Evolutionary conservation across 352 stramenopile genomes (phyloP), one percentile per base, ranked within the genome.

Genomic region (Phytophthora sansomeana): DNA sequence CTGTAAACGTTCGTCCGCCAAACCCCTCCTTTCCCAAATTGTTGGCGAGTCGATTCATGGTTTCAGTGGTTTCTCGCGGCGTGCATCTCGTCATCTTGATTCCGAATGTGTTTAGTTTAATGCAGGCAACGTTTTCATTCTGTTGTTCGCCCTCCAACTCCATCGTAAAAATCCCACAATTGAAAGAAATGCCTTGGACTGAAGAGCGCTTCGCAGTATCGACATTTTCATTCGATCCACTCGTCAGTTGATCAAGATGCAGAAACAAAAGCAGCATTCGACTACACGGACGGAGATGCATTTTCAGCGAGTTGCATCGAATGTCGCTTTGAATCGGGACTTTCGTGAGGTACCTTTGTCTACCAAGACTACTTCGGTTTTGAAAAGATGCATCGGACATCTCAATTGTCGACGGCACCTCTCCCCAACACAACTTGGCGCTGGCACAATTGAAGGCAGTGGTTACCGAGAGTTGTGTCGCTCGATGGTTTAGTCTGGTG

Each of bases 211-310:
- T 71, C 9, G 13, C 36, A 11, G 2, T 51, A 24, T 69, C 56
- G 33, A 8, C 14, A 19, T 72, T 69, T 6, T 54, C 41, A 1
- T 49, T 38, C 32, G 69, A 66, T 9, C 26, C 21, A 44, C 71
- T 86, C 5, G 65, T 36, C 5, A 91, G 67, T 28, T 87, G 74
- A 17, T 91, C 78, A 8, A 91, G 61, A 4, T 69, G 77, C 21
- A 86, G 43, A 32, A 84, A 63, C 5, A 91, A 39, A 6, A 89
- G 56, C 16, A 91, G 9, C 26, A 91, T 57, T n/a, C 70, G 76
- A 19, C 63, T 74, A 9, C 71, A 50, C 9, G 76, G 71, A 11
- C 50, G 59, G 46, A 76, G 55, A 11, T 58, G 57, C 19, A 69
- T 46, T 17, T 69, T 69, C 24, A 72, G 19, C 8, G 43, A 47